A percentile compares a stretch with the other conserved stretches of the same genome.
Conservation (phyloP, 2,329 filamentous ascomycete species). For the Penicillium sp. region DNA sequence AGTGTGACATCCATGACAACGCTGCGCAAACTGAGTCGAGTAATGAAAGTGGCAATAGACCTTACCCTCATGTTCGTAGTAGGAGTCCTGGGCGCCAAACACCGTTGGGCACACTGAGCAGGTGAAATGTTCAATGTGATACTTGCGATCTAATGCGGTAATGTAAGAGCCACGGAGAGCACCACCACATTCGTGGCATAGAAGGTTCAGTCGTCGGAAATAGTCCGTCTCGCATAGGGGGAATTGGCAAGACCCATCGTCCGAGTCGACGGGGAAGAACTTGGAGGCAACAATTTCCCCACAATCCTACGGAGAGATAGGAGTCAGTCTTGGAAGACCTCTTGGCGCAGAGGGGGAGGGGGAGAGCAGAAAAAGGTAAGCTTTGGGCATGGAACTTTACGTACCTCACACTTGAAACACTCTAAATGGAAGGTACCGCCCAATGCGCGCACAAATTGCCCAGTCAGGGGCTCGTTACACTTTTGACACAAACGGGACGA, state of each 20-base stretch:
- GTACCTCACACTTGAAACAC: constrained; percentile 95
- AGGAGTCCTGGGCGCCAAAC: constrained; percentile 98
- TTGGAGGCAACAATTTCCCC: constrained; percentile 97
- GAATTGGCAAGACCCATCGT: constrained; percentile 80
- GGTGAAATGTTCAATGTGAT: constrained; percentile 98
- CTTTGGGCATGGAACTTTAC: constrained; percentile 37
- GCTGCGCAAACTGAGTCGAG: constrained; percentile 93
- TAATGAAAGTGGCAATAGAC: constrained; percentile 99
- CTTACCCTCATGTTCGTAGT: constrained; percentile 95
- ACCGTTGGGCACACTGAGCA: constrained; percentile 96
- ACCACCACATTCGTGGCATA: constrained; percentile 90
- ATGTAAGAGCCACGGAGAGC: constrained; percentile 97
- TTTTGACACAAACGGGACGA: constrained; percentile 71
- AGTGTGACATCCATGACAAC: constrained; percentile 95
- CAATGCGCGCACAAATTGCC: constrained; percentile 92
- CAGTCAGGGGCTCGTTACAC: constrained; percentile 83
- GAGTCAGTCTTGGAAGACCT: background rate
- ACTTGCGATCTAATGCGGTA: constrained; percentile 94
- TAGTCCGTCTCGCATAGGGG: constrained; percentile 98
- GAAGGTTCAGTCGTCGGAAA: constrained; percentile 84
- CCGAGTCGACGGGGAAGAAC: constrained; percentile 95
- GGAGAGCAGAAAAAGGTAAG: background rate
- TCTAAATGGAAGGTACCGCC: constrained; percentile 95
- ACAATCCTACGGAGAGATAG: constrained; percentile 71
- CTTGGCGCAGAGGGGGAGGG: background rate